A percentile compares a stretch with the other conserved stretches of the same genome.
Evolutionary conservation across 2,329 filamentous ascomycete genomes (phyloP).

Genomic region (Zymoseptoria crescenta): DNA sequence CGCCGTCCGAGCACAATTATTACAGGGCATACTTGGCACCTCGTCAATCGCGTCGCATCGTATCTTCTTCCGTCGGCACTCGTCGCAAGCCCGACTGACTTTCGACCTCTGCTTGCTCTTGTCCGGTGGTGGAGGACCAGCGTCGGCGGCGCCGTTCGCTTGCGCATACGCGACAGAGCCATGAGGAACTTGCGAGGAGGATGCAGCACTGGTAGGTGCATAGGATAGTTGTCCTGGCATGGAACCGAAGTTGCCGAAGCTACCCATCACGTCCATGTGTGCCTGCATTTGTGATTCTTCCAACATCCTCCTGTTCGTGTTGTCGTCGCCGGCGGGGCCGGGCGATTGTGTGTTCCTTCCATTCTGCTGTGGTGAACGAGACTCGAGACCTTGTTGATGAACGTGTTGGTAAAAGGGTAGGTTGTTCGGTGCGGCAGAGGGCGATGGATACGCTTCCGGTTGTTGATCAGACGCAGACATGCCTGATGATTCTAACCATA

Average conservation of each 20-base stretch:
- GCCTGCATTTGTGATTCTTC: slow-evolving; percentile 10
- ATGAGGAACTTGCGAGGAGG: slow-evolving; percentile 8
- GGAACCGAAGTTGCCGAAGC: slow-evolving; percentile 13
- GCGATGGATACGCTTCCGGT: background rate
- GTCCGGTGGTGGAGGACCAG: slow-evolving; percentile 5
- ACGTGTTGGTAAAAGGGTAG: slow-evolving; percentile 9
- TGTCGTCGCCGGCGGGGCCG: background rate
- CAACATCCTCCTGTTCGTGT: slow-evolving; percentile 1
- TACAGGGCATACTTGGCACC: slow-evolving; percentile 64
- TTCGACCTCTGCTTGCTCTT: slow-evolving; percentile 52
- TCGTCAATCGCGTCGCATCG: slow-evolving; percentile 78
- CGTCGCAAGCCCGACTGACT: slow-evolving; percentile 81
- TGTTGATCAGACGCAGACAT: background rate
- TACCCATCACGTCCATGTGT: slow-evolving; percentile 10
- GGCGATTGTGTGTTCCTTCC: background rate
- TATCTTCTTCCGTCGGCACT: slow-evolving; percentile 80
- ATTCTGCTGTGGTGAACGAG: background rate
- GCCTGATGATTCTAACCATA: background rate
- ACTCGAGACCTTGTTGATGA: slow-evolving; percentile 1
- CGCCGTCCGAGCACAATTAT: slow-evolving; percentile 70
- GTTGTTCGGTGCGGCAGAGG: background rate
- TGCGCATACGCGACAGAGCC: slow-evolving; percentile 18
- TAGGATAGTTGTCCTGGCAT: slow-evolving; percentile 5
- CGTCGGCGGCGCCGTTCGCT: slow-evolving; percentile 14
- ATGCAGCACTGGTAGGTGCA: slow-evolving; percentile 3